phyloP scores from a whole-genome alignment of 371 early-diverging fungal species.

The Choanephora cucurbitarum region DNA sequence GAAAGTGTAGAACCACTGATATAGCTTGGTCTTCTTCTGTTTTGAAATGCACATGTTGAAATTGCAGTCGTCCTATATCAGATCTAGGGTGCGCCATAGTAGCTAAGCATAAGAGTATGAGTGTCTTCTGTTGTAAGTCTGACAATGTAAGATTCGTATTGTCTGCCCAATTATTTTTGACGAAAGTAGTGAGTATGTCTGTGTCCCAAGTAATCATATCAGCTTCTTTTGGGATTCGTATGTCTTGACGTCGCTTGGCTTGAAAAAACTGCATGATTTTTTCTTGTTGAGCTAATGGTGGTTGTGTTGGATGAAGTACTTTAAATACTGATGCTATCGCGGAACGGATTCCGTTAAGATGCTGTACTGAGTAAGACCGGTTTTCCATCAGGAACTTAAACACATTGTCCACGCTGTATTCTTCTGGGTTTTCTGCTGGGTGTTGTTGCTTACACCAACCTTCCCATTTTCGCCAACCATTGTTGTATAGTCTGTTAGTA shows the following conservation, averaged over 20 bases:
- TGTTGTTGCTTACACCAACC: background rate
- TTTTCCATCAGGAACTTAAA: background rate
- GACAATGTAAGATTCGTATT: background rate
- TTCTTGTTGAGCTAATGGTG: no score
- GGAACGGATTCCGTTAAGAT: background rate
- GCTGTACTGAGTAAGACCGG: background rate
- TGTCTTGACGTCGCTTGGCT: no score
- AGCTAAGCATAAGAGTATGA: background rate
- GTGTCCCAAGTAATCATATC: background rate
- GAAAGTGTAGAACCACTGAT: background rate
- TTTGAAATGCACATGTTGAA: background rate
- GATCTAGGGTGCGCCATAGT: background rate
- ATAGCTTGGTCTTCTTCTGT: background rate
- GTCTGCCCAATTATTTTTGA: background rate
- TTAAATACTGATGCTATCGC: slow-evolving; percentile 5
- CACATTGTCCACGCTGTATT: background rate
- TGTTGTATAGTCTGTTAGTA: background rate
- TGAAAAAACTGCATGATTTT: no score
- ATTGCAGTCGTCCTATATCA: slow-evolving; percentile 2
- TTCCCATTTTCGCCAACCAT: background rate
- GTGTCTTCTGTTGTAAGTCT: slow-evolving; percentile 1
- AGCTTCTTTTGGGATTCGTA: no score
- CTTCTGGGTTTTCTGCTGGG: background rate
- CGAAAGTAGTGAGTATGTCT: background rate
- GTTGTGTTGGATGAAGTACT: no score